Evolutionary conservation across 441 rosid species (phyloP), one percentile per base, ranked within the genome.

Genomic region (Jatropha podagrica): DNA sequence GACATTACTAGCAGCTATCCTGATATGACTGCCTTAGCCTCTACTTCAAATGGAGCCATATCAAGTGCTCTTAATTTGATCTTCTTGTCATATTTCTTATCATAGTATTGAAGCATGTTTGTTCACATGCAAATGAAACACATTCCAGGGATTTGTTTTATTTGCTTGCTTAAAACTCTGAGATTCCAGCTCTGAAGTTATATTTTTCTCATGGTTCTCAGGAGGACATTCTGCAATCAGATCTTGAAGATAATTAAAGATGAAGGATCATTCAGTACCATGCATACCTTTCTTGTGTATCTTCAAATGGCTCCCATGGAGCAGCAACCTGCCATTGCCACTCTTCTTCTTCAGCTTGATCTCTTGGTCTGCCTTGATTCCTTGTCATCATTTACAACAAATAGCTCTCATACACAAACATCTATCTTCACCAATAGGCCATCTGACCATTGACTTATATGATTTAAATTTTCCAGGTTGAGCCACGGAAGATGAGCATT

Each of bases 251-350:
- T 65, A 69, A 86, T 90, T 66, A 90, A 78, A 84, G 89, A 85
- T 23, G 92, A 82, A 84, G 92, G 92, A 71, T 74, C 88, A 49
- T 89, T 86, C 74, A 90, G 92, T 79, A 86, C 91, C 63, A 84
- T 90, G 95, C 95, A 90, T 75, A 63, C 91, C 40, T 80, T 89
- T 71, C 92, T 89, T 59, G 92, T 90, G 56, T 81, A 90, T 76
- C 95, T 90, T 79, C 95, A 90, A 79, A 87, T 85, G 91, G 89
- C 92, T 68, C 89, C 91, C 58, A 87, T 89, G 86, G 89, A 87
- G 77, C 89, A 87, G 72, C 90, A 84, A 60, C 90, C 90, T 52
- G 74, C 83, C 60, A 76, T 82, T 81, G 89, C 95, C 52, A 32
- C 86, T 76, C 95, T 90, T 77, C 90, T 90, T 76, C 89, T 90